A percentile compares a stretch with the other conserved stretches of the same genome.
phyloP scores from a whole-genome alignment of 257 asterid genomes.

The Orobanche coerulescens region DNA sequence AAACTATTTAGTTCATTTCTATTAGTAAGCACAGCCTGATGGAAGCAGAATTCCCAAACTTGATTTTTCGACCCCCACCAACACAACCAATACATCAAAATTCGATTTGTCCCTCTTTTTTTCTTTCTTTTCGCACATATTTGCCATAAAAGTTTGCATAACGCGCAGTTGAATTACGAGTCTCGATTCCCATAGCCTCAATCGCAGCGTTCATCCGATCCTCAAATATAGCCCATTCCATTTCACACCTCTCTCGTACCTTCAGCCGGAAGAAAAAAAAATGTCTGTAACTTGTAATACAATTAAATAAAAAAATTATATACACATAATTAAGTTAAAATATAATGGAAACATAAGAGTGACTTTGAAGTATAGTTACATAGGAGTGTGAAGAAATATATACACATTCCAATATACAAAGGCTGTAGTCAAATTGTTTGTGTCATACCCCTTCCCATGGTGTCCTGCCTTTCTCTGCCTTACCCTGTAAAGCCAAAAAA shows the following conservation, averaged over 20 bases:
- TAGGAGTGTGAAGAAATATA: no score
- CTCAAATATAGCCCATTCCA: conserved; percentile 76
- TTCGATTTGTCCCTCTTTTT: neutral
- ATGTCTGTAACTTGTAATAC: neutral
- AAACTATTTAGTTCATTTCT: neutral
- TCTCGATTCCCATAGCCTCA: conserved; percentile 50
- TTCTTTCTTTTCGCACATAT: neutral
- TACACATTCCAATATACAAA: neutral
- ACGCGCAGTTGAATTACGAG: conserved; percentile 52
- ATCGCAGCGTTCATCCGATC: conserved; percentile 64
- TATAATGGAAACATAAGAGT: no score
- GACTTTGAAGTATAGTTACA: no score
- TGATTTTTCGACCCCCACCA: neutral
- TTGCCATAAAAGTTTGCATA: conserved; percentile 14
- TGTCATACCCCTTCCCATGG: conserved; percentile 96
- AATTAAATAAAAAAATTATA: neutral
- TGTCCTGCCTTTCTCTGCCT: conserved; percentile 69
- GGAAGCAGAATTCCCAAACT: no score
- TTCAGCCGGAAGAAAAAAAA: conserved; percentile 9
- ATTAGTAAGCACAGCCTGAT: neutral
- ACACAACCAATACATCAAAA: conserved; percentile 7
- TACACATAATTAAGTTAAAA: no score
- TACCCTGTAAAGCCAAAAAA: conserved; percentile 44
- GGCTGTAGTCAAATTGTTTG: neutral
- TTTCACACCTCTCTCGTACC: conserved; percentile 82